Conservation (phyloP, 2,329 filamentous ascomycete species). For the Microascus cirrosus region DNA sequence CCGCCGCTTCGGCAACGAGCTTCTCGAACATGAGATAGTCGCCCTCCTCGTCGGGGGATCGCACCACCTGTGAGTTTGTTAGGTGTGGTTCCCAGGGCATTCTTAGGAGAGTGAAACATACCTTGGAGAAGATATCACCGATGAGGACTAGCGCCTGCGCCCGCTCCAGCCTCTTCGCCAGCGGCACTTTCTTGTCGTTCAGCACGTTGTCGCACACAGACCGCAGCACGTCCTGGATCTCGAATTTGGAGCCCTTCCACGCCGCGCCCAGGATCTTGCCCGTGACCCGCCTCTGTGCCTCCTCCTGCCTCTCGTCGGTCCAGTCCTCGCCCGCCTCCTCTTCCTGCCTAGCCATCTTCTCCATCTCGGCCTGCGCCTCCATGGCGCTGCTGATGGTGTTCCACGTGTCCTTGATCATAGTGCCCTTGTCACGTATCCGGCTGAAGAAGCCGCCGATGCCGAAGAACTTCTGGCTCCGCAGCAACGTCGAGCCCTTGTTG, state of each 20-base stretch:
- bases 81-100: conserved; percentile 6
- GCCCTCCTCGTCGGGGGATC: conserved; percentile 90
- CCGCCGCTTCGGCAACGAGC: conserved; percentile 88
- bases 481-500: conserved; percentile 72
- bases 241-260: conserved; percentile 93
- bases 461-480: conserved; percentile 94
- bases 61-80: conserved; percentile 52
- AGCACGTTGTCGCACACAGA: conserved; percentile 89
- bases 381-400: conserved; percentile 93
- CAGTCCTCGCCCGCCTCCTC: conserved; percentile 92
- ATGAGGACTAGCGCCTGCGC: conserved; percentile 82
- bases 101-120: conserved; percentile 27
- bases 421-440: conserved; percentile 90
- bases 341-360: conserved; percentile 96
- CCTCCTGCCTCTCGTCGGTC: conserved; percentile 93
- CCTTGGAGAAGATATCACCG: conserved; percentile 82
- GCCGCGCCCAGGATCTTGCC: conserved; percentile 96
- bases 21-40: conserved; percentile 99
- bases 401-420: conserved; percentile 96
- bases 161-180: conserved; percentile 79
- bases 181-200: conserved; percentile 64
- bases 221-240: conserved; percentile 90
- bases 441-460: conserved; percentile 93
- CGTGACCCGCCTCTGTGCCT: conserved; percentile 91
- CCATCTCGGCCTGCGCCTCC: conserved; percentile 95